Percentiles rank a stretch among this genome's conserved stretches.
Evolutionary conservation across 2,329 filamentous ascomycete species (phyloP).

Genomic region (Conoideocrella luteorostrata): DNA sequence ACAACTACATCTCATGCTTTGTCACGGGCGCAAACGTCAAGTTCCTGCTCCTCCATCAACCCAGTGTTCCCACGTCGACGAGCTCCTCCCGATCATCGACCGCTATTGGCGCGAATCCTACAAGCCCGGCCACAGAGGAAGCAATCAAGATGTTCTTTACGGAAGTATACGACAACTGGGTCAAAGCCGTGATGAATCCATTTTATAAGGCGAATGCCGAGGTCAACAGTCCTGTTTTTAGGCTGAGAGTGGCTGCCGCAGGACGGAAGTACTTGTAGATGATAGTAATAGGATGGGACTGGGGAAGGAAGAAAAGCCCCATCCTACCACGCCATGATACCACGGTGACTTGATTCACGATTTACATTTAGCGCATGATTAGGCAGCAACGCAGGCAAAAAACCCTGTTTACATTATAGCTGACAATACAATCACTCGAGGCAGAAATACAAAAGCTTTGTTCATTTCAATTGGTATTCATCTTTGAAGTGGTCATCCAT

Average conservation of each 20-base stretch:
- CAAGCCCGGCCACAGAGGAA: slow-evolving; percentile 85
- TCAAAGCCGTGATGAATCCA: slow-evolving; percentile 95
- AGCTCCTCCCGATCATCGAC: slow-evolving; percentile 52
- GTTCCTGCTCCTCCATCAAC: slow-evolving; percentile 90
- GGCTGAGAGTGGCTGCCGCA: slow-evolving; percentile 72
- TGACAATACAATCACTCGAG: slow-evolving; percentile 18
- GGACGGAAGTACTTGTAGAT: slow-evolving; percentile 81
- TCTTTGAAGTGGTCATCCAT: slow-evolving; percentile 22
- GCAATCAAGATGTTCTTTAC: slow-evolving; percentile 90
- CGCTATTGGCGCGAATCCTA: slow-evolving; percentile 78
- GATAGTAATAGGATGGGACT: not conserved
- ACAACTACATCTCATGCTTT: slow-evolving; percentile 92
- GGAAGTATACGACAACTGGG: slow-evolving; percentile 94
- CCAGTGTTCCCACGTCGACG: slow-evolving; percentile 38
- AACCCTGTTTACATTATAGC: no score
- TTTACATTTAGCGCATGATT: no score
- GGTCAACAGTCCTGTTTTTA: slow-evolving; percentile 81
- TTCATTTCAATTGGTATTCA: slow-evolving; percentile 12
- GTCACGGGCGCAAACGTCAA: slow-evolving; percentile 88
- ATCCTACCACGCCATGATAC: no score
- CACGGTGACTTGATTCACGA: no score
- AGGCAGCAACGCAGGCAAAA: no score
- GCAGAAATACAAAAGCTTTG: not conserved
- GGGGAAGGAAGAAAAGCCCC: not conserved
- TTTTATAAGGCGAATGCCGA: slow-evolving; percentile 86